Conservation (phyloP, 75 land plant genomes). For the Larix kaempferi region DNA sequence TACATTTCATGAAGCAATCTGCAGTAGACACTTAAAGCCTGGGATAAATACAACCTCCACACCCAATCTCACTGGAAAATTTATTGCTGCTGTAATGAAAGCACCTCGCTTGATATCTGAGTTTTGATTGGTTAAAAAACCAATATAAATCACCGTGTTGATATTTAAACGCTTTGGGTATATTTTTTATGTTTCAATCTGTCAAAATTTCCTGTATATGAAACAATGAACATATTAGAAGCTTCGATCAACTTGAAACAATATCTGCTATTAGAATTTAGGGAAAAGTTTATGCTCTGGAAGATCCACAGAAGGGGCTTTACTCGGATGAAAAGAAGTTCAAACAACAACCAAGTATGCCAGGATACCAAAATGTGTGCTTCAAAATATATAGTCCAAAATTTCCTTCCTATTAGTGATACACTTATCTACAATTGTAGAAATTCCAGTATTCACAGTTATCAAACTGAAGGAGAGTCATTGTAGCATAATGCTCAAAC, state of each 20-base stretch:
- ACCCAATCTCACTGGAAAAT: not conserved
- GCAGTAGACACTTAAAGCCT: not conserved
- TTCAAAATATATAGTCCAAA: not conserved
- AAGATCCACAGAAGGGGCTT: too few species aligned
- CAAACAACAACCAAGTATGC: not conserved
- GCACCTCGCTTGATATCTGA: not conserved
- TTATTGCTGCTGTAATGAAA: not conserved
- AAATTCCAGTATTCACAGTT: not conserved
- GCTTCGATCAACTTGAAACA: not conserved
- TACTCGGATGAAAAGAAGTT: not conserved
- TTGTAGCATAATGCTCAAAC: too few species aligned
- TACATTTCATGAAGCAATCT: not conserved
- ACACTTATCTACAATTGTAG: not conserved
- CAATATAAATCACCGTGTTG: not conserved
- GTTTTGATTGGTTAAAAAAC: not conserved
- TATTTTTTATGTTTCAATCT: not conserved
- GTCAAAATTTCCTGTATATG: not conserved
- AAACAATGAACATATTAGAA: not conserved
- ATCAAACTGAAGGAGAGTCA: not conserved
- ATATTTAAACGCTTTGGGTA: not conserved
- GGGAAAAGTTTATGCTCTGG: too few species aligned
- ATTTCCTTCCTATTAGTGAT: not conserved
- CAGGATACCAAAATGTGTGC: not conserved
- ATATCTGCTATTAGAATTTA: not conserved
- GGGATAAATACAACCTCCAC: not conserved